phyloP scores from a whole-genome alignment of 2,329 filamentous ascomycete species.

The Orbilia ellipsospora region DNA sequence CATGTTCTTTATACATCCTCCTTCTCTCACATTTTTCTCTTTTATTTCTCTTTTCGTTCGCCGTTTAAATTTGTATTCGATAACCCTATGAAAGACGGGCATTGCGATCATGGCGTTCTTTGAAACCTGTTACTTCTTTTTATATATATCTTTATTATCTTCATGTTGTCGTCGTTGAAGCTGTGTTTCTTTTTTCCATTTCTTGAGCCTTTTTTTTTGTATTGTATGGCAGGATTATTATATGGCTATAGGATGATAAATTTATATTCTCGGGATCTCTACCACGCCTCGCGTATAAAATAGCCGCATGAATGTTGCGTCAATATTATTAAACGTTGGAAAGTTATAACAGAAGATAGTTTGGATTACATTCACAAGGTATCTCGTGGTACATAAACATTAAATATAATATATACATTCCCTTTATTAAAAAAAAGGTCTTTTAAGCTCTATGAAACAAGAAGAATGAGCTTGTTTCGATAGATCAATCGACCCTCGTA shows the following conservation, averaged over 20 bases:
- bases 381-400: slow-evolving; percentile 11
- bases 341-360: too few species aligned
- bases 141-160: neutral
- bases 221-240: neutral
- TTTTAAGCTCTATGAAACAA: neutral
- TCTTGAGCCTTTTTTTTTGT: neutral
- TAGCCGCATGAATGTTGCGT: too few species aligned
- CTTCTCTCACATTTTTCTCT: neutral
- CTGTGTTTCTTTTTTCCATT: neutral
- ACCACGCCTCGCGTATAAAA: too few species aligned
- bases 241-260: too few species aligned
- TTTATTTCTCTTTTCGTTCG: slow-evolving; percentile 11
- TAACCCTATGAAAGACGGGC: slow-evolving; percentile 44
- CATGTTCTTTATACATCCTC: neutral
- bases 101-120: slow-evolving; percentile 55
- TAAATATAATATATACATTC: slow-evolving; percentile 5
- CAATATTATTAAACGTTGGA: too few species aligned
- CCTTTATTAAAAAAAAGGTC: neutral
- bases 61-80: slow-evolving; percentile 6
- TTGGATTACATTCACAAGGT: slow-evolving; percentile 14
- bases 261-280: too few species aligned
- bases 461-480: neutral
- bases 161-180: too few species aligned
- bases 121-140: slow-evolving; percentile 1
- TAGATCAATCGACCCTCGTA: slow-evolving; percentile 65